Percentiles rank a stretch among this genome's conserved stretches.
These are phyloP conservation scores for Macrocybe gigantea DNA, from an alignment of 768 basidiomycete species.

Conservation along the genomic window DNA sequence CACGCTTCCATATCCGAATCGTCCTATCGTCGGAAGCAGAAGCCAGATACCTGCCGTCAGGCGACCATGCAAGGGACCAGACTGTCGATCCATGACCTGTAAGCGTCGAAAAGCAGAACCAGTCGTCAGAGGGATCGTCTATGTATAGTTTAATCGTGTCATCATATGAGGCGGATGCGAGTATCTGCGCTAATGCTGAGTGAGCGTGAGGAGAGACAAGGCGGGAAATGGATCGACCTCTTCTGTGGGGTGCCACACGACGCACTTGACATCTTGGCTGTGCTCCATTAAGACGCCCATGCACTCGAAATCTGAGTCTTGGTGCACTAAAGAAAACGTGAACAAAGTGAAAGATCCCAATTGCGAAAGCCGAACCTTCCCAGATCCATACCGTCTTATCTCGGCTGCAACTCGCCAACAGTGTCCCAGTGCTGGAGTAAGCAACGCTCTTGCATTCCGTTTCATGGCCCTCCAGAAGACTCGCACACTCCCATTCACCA, in stretches of 20 bases:
- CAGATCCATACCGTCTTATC: conserved; percentile 99
- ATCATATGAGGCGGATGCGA: conserved; percentile 96
- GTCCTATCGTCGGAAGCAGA: conserved; percentile 83
- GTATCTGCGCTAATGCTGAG: conserved; percentile 48
- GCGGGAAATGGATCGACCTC: conserved; percentile 51
- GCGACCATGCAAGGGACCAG: conserved; percentile 84
- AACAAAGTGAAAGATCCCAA: conserved; percentile 3
- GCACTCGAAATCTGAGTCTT: conserved; percentile 92
- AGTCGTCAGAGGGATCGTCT: conserved; percentile 92
- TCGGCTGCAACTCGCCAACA: conserved; percentile 91
- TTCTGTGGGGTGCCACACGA: conserved; percentile 93
- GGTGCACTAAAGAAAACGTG: conserved; percentile 52
- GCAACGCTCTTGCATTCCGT: conserved; percentile 93
- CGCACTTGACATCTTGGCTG: conserved; percentile 90
- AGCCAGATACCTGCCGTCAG: conserved; percentile 74
- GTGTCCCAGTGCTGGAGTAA: conserved; percentile 68
- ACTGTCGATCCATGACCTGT: conserved; percentile 83
- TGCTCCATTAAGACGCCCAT: conserved; percentile 96
- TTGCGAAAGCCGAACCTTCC: conserved; percentile 60
- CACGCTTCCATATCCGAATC: conserved; percentile 79
- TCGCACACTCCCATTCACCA: conserved; percentile 84
- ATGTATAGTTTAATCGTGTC: conserved; percentile 91
- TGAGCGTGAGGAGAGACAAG: no score
- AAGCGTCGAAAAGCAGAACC: conserved; percentile 83
- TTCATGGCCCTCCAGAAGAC: conserved; percentile 89